These are phyloP conservation scores for Trichophyton mentagrophytes DNA, from an alignment of 2,329 filamentous ascomycete genomes.

Conservation along the genomic window DNA sequence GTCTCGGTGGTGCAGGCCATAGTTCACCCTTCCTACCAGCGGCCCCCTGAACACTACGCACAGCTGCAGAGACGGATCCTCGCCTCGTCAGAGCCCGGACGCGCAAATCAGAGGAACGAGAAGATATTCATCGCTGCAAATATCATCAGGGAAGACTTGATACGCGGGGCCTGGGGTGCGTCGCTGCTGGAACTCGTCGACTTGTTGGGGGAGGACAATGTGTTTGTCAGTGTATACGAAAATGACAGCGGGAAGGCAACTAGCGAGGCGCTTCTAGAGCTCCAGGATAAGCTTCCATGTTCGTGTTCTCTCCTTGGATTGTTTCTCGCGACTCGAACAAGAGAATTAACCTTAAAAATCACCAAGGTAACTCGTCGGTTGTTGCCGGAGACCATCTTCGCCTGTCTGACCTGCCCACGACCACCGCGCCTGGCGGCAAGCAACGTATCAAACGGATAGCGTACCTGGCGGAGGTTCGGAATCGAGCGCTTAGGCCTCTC, in stretches of 20 bases:
- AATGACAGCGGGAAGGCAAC: slow-evolving; percentile 9
- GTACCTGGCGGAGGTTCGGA: slow-evolving; percentile 11
- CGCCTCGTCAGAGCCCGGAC: neutral
- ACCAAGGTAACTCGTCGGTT: slow-evolving; percentile 10
- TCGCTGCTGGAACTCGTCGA: slow-evolving; percentile 8
- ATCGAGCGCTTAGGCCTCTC: slow-evolving; percentile 10
- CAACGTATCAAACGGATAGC: slow-evolving; percentile 8
- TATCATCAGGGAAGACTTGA: slow-evolving; percentile 10
- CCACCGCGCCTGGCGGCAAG: slow-evolving; percentile 5
- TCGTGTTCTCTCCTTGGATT: neutral
- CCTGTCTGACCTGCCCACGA: slow-evolving; percentile 4
- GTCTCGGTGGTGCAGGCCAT: slow-evolving; percentile 7
- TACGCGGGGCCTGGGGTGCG: slow-evolving; percentile 6
- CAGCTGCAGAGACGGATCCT: neutral
- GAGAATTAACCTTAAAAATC: neutral
- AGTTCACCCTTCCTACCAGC: slow-evolving; percentile 8
- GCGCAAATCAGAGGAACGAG: slow-evolving; percentile 8
- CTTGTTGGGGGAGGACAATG: slow-evolving; percentile 8
- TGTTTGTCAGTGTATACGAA: slow-evolving; percentile 12
- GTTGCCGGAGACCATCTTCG: slow-evolving; percentile 9
- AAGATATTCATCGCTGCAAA: slow-evolving; percentile 11
- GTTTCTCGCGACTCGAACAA: neutral
- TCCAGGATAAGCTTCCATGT: slow-evolving; percentile 10
- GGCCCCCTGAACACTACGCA: slow-evolving; percentile 7
- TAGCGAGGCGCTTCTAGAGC: slow-evolving; percentile 4